Evolutionary conservation across 2,329 filamentous ascomycete genomes (phyloP).

Genomic region (Hypocreales sp.): DNA sequence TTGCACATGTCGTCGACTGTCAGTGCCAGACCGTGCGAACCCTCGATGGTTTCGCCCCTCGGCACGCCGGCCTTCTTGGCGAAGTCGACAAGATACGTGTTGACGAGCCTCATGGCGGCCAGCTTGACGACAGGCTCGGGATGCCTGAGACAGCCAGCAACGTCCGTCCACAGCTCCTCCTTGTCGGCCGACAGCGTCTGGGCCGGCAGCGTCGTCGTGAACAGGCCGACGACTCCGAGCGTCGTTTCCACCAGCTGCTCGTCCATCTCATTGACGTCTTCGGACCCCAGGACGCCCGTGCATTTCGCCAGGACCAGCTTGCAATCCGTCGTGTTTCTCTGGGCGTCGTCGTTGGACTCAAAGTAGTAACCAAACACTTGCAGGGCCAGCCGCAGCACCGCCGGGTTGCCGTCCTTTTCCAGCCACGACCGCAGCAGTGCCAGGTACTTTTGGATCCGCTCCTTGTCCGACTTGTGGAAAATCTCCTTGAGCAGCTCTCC

Average conservation of each 20-base stretch:
- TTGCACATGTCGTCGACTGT: conserved; percentile 46
- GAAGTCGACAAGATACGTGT: conserved; percentile 67
- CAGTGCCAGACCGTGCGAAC: conserved; percentile 57
- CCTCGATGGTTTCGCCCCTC: conserved; percentile 41
- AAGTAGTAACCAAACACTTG: conserved; percentile 77
- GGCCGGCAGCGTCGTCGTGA: conserved; percentile 51
- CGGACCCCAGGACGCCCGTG: conserved; percentile 34
- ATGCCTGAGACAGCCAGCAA: conserved; percentile 56
- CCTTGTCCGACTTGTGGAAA: conserved; percentile 62
- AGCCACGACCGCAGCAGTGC: conserved; percentile 60
- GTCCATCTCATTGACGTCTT: conserved; percentile 36
- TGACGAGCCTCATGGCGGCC: conserved; percentile 57
- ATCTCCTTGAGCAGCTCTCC: conserved; percentile 65
- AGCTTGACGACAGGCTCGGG: conserved; percentile 62
- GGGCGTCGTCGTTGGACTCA: conserved; percentile 43
- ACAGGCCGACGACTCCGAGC: conserved; percentile 50
- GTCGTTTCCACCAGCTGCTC: conserved; percentile 63
- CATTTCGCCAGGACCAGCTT: conserved; percentile 42
- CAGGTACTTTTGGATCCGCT: conserved; percentile 56
- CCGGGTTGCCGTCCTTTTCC: conserved; percentile 54
- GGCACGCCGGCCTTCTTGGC: conserved; percentile 41
- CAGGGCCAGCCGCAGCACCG: conserved; percentile 58
- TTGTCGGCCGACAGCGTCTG: conserved; percentile 44
- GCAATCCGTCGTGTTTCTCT: conserved; percentile 52
- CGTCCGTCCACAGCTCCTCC: conserved; percentile 52